Evolutionary conservation across 2,329 filamentous ascomycete genomes (phyloP).

Genomic region (Colletotrichum agaves): DNA sequence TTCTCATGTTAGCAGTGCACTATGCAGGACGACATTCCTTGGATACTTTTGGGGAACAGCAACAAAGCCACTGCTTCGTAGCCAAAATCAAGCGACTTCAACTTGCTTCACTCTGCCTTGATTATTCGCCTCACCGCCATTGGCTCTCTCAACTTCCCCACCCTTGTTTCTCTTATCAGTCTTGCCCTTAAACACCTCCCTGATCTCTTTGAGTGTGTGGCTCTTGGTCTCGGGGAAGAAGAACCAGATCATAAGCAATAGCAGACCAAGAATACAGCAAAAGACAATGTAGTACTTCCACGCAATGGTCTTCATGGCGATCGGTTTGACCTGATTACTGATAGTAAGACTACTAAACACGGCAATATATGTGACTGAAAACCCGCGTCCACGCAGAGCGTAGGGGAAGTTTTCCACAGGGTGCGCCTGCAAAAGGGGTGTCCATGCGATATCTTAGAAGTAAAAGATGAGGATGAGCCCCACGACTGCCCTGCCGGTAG

Average conservation of each 20-base stretch:
- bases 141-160: not conserved
- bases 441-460: conserved; percentile 37
- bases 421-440: conserved; percentile 36
- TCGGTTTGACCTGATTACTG: conserved; percentile 55
- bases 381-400: conserved; percentile 36
- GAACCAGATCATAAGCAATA: conserved; percentile 40
- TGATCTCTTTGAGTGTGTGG: conserved; percentile 39
- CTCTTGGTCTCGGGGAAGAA: conserved; percentile 46
- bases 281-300: conserved; percentile 41
- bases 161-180: not conserved
- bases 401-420: conserved; percentile 39
- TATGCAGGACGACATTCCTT: too few species aligned
- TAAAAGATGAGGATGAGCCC: conserved; percentile 38
- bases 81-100: not conserved
- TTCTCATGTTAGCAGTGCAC: too few species aligned
- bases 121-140: not conserved
- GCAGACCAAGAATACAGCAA: conserved; percentile 37
- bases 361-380: conserved; percentile 33
- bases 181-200: conserved; percentile 35
- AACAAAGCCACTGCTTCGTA: too few species aligned
- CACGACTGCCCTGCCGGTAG: conserved; percentile 39
- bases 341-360: conserved; percentile 44
- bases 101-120: conserved; percentile 7
- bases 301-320: conserved; percentile 48
- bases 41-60: too few species aligned